Base-by-base conservation (phyloP, 2,329 filamentous ascomycete species). In the Coleophoma crateriformis region DNA sequence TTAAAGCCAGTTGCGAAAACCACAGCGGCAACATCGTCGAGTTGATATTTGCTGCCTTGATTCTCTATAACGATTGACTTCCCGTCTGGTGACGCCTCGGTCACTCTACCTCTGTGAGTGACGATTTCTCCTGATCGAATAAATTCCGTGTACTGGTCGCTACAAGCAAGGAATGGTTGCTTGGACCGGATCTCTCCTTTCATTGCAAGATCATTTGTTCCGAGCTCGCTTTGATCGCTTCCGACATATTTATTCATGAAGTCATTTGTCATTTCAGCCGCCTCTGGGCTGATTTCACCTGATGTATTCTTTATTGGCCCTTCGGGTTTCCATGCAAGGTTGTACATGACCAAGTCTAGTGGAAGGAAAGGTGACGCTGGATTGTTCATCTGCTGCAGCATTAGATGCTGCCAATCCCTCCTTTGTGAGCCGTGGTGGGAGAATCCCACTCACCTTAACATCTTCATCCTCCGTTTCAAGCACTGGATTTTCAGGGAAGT, bases 1-100 rank as follows among this genome's bases (percentile, higher is more conserved):
- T 83, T 78, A 61, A 88, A 95, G 1, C 89, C 89, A 0, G 87
- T 92, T 0, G 88, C 88, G 15, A 89, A 74, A 2, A 95, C 73
- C 11, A 94, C 74, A 0, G 83, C 85, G 0, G 78, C 79, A 32
- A 91, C 68, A 45, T 85, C 70, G 0, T 75, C 62, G 3, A 89
- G 64, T 27, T 42, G 0, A 51, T 51, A 1, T 61, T 61, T 2
- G 60, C 49, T 33, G 6, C 49, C 50, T 4, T 38, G 15, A 73
- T 51, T 0, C 55, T 71, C 8, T 64, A 64, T 66, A n/a, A 57
- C 63, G 14, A 56, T 17, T 19, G 47, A 20, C 34, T 48, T 42
- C 13, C 40, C 32, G 22, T 38, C 38, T 12, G 39, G 14, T 7
- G 33, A 38, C n/a, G 20, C 22, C 33, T 45, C n/a, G 1, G 46